phyloP scores from a whole-genome alignment of 495 filamentous ascomycete species.

The Hypoxylon subgilvum region DNA sequence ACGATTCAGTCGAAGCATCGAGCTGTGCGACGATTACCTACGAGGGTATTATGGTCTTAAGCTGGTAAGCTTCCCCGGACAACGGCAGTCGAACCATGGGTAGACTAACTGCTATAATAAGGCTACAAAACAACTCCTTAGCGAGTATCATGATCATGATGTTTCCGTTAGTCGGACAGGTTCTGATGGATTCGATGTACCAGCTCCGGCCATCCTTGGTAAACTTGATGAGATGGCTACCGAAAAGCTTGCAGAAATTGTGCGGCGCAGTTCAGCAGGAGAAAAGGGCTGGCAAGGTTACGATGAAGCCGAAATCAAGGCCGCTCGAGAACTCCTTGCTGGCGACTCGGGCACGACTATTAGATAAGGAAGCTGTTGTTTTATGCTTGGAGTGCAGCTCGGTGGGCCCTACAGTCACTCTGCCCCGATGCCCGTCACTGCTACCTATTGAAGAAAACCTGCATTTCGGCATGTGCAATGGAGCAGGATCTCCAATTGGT shows the following conservation, averaged over 20 bases:
- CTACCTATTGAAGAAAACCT: conserved; percentile 14
- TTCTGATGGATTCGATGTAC: conserved; percentile 50
- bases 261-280: conserved; percentile 63
- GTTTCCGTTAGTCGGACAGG: conserved; percentile 41
- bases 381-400: conserved; percentile 5
- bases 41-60: conserved; percentile 91
- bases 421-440: conserved; percentile 13
- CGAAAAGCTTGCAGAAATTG: conserved; percentile 74
- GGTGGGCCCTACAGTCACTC: conserved; percentile 7
- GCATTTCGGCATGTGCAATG: conserved; percentile 23
- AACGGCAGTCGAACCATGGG: neutral
- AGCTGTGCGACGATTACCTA: conserved; percentile 91
- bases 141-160: conserved; percentile 40
- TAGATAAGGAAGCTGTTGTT: conserved; percentile 41
- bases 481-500: conserved; percentile 27
- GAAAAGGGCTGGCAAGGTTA: conserved; percentile 75
- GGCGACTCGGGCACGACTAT: conserved; percentile 35
- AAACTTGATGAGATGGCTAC: conserved; percentile 75
- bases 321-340: conserved; percentile 75
- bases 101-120: conserved; percentile 32
- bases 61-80: conserved; percentile 60
- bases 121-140: conserved; percentile 50
- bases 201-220: conserved; percentile 61
- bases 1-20: conserved; percentile 85
- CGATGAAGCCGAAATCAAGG: conserved; percentile 74